Percentiles rank a stretch among this genome's conserved stretches.
These are phyloP conservation scores for Xylaria sp. DNA, from an alignment of 2,329 filamentous ascomycete species.

Conservation along the genomic window DNA sequence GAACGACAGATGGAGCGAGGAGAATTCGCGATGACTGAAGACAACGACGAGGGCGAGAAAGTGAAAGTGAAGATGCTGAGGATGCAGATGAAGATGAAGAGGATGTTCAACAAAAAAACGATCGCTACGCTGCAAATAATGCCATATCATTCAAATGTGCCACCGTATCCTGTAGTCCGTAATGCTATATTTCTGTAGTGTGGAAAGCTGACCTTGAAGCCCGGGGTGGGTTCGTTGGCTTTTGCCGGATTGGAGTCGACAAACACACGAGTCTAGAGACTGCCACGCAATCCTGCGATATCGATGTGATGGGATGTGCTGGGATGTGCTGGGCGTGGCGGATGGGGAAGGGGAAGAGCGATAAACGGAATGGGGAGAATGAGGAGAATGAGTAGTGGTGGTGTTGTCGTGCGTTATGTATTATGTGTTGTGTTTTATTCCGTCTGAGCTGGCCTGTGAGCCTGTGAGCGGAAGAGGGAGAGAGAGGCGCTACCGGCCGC, in stretches of 20 bases:
- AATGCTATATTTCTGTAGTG: not conserved
- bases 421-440: not conserved
- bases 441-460: too few relatives aligned
- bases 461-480: not conserved
- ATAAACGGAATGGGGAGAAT: too few relatives aligned
- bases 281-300: slow-evolving; percentile 1
- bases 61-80: not conserved
- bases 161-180: not conserved
- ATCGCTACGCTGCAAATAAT: slow-evolving; percentile 27
- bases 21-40: too few relatives aligned
- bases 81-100: not conserved
- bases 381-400: too few relatives aligned
- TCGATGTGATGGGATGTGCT: not conserved
- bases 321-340: slow-evolving; percentile 4
- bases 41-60: not conserved
- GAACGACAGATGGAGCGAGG: not conserved
- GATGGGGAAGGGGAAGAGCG: not conserved
- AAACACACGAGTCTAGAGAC: not conserved
- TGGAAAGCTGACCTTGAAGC: not conserved
- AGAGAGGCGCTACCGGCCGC: not conserved
- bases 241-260: not conserved
- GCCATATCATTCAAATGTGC: slow-evolving; percentile 22
- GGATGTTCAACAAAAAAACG: not conserved
- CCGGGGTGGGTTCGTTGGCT: not conserved
- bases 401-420: not conserved